Conservation (phyloP, 371 early-diverging fungal genomes). For the Rhizopus stolonifer region DNA sequence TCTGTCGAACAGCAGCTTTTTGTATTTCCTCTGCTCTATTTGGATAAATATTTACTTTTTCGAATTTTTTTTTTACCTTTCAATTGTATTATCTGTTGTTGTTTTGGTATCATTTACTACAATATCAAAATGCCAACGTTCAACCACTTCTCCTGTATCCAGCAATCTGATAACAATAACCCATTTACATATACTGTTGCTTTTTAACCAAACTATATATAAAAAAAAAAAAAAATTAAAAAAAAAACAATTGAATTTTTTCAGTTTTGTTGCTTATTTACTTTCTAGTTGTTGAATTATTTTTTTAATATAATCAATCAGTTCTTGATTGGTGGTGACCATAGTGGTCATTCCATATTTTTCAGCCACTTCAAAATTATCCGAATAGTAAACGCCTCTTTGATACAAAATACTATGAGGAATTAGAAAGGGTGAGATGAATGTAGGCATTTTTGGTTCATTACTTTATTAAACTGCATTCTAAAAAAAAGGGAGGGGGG, state of each 20-base stretch:
- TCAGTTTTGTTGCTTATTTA: slow-evolving; percentile 20
- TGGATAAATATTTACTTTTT: slow-evolving; percentile 14
- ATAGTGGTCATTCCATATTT: slow-evolving; percentile 83
- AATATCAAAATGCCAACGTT: slow-evolving; percentile 95
- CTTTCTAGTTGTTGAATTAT: slow-evolving; percentile 78
- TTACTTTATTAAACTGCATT: slow-evolving; percentile 81
- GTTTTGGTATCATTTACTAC: slow-evolving; percentile 27
- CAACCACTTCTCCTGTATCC: slow-evolving; percentile 79
- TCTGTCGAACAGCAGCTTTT: slow-evolving; percentile 48
- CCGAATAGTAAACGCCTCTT: slow-evolving; percentile 85
- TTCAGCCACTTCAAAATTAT: slow-evolving; percentile 79
- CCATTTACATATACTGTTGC: slow-evolving; percentile 71
- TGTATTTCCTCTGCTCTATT: slow-evolving; percentile 61
- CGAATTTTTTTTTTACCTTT: slow-evolving; percentile 13
- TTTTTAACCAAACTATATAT: slow-evolving; percentile 72
- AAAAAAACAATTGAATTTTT: too few species aligned
- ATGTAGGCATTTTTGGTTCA: background rate
- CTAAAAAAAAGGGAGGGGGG: slow-evolving; percentile 31
- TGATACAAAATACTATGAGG: slow-evolving; percentile 80
- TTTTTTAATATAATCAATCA: slow-evolving; percentile 71
- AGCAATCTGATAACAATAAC: slow-evolving; percentile 81
- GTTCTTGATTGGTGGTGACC: slow-evolving; percentile 68
- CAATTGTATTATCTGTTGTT: slow-evolving; percentile 27
- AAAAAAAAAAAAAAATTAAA: too few species aligned
- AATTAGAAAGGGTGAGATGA: background rate